These are phyloP conservation scores for Gamarada debralockiae DNA, from an alignment of 495 filamentous ascomycete genomes.

Conservation along the genomic window DNA sequence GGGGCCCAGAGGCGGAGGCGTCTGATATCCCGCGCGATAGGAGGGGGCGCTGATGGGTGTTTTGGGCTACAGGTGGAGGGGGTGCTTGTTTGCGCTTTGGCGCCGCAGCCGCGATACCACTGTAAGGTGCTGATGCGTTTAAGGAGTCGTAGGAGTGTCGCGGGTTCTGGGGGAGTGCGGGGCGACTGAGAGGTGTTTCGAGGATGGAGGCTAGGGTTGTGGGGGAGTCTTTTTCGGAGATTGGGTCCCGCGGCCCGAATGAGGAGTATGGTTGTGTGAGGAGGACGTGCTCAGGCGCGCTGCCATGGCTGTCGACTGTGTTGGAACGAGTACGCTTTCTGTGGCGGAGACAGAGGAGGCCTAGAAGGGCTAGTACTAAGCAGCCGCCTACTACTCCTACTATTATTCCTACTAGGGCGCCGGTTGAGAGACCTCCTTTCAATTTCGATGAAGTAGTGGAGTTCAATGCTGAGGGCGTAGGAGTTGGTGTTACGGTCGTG, in stretches of 20 bases:
- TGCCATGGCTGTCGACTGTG: neutral
- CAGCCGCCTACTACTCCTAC: constrained; percentile 18
- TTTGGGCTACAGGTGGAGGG: neutral
- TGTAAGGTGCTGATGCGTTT: constrained; percentile 1
- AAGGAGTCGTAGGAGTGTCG: constrained; percentile 3
- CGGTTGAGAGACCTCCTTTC: constrained; percentile 13
- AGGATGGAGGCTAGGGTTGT: neutral
- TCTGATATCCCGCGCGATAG: neutral
- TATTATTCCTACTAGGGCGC: constrained; percentile 11
- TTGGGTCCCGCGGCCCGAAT: neutral
- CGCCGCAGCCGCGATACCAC: constrained; percentile 2
- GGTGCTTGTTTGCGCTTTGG: constrained; percentile 1
- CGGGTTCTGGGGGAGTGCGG: neutral
- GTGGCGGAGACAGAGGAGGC: constrained; percentile 20
- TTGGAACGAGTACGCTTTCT: constrained; percentile 9
- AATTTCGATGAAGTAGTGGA: neutral
- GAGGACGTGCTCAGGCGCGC: constrained; percentile 9
- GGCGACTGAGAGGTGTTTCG: neutral
- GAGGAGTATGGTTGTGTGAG: neutral
- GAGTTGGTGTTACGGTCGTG: neutral
- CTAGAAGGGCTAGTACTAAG: constrained; percentile 7
- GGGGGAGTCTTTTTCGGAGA: constrained; percentile 13
- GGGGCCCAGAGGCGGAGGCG: neutral
- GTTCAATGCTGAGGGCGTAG: neutral
- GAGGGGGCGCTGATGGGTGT: neutral